Percentiles rank a stretch among this genome's conserved stretches.
Conservation (phyloP, 1,284 basidiomycete species). For the Ceratobasidium sp. region DNA sequence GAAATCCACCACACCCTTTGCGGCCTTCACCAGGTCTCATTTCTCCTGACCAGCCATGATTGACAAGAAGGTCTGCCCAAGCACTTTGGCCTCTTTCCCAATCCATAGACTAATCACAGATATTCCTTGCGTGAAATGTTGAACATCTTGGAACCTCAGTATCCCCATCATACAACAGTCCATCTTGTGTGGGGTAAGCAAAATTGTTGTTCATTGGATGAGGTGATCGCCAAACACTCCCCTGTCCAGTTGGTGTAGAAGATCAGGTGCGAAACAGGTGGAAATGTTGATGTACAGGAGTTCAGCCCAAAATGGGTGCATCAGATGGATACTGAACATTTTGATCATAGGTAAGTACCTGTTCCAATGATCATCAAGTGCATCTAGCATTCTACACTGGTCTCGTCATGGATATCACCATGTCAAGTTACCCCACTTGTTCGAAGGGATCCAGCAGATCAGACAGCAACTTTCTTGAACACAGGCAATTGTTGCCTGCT, state of each 20-base stretch:
- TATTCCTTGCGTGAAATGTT: constrained; percentile 38
- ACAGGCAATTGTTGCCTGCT: constrained; percentile 46
- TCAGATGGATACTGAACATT: not conserved
- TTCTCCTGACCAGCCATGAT: not conserved
- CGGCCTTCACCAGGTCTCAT: constrained; percentile 45
- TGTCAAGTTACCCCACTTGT: not conserved
- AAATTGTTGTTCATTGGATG: constrained; percentile 43
- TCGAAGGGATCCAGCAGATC: constrained; percentile 1
- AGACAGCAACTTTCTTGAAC: constrained; percentile 23
- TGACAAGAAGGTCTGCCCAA: constrained; percentile 35
- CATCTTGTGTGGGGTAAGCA: constrained; percentile 25
- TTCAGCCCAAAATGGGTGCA: not conserved
- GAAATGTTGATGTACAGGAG: not conserved
- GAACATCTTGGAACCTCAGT: constrained; percentile 11
- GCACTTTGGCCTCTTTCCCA: constrained; percentile 41
- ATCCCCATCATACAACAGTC: constrained; percentile 38
- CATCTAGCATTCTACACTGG: not conserved
- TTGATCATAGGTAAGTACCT: not conserved
- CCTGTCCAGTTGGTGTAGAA: constrained; percentile 52
- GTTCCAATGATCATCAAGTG: not conserved
- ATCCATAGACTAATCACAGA: constrained; percentile 37
- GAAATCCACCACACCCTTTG: constrained; percentile 52
- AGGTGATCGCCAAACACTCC: constrained; percentile 50
- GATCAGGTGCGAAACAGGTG: constrained; percentile 49
- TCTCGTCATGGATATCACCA: not conserved